Conservation (phyloP, 331 rosid species). For the Telfairia occidentalis region DNA sequence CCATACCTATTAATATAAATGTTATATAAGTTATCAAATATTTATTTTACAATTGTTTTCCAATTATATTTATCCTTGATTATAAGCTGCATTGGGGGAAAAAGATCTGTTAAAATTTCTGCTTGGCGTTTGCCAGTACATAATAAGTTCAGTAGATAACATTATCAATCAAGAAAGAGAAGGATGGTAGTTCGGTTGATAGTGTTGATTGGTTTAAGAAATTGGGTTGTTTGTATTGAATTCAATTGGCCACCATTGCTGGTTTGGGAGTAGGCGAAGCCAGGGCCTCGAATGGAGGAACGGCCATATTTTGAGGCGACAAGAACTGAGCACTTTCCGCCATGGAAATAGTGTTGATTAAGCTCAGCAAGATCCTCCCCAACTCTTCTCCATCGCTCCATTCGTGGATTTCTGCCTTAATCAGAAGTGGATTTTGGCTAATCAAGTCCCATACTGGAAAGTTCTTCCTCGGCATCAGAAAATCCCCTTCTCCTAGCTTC, state of each 20-base stretch:
- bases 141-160: not conserved
- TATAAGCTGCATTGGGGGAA: too few species aligned
- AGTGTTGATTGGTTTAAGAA: not conserved
- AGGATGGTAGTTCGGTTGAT: not conserved
- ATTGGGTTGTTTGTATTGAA: not conserved
- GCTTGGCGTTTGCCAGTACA: not conserved
- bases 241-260: conserved; percentile 11
- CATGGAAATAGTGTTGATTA: conserved; percentile 28
- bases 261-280: conserved; percentile 31
- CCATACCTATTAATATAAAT: too few species aligned
- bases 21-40: too few species aligned
- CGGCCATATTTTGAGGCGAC: conserved; percentile 21
- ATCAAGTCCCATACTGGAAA: conserved; percentile 62
- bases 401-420: conserved; percentile 64
- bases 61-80: too few species aligned
- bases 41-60: too few species aligned
- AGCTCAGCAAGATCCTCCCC: conserved; percentile 29
- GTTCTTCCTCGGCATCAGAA: conserved; percentile 73
- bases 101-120: not conserved
- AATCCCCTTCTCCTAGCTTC: conserved; percentile 46
- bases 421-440: conserved; percentile 37
- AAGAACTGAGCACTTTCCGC: conserved; percentile 31
- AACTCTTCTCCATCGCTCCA: conserved; percentile 68
- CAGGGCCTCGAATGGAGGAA: conserved; percentile 23
- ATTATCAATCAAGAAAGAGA: not conserved